Percentiles rank a stretch among this genome's conserved stretches.
phyloP scores from a whole-genome alignment of 2,329 filamentous ascomycete species.

The Sporothrix variecibatus region DNA sequence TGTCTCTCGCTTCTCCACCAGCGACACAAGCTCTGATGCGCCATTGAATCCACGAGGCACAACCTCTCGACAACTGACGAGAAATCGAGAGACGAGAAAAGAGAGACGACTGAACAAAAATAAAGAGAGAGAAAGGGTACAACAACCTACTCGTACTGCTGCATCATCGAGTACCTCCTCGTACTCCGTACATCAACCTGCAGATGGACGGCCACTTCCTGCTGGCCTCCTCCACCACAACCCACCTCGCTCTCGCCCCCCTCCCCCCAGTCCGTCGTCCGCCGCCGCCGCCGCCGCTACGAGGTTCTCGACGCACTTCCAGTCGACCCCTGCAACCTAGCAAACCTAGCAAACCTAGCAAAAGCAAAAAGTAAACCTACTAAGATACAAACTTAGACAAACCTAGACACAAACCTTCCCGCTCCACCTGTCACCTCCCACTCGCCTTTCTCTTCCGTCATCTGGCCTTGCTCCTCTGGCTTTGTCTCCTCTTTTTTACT shows the following conservation, averaged over 20 bases:
- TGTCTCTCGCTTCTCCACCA: conserved; percentile 16
- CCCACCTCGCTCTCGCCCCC: background rate
- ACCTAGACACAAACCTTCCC: background rate
- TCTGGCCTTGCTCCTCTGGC: conserved; percentile 8
- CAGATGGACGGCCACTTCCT: background rate
- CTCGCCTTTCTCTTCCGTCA: conserved; percentile 18
- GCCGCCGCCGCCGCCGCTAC: conserved; percentile 21
- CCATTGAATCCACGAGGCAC: conserved; percentile 22
- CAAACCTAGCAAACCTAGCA: conserved; percentile 1
- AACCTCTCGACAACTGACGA: background rate
- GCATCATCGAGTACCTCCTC: background rate
- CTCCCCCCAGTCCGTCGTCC: background rate
- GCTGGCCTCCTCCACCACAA: background rate
- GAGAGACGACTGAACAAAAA: background rate
- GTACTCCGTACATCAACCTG: background rate
- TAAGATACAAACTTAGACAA: background rate
- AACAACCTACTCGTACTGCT: background rate
- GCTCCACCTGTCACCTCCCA: conserved; percentile 17
- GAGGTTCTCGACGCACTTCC: conserved; percentile 8
- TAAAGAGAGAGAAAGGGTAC: background rate
- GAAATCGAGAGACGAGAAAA: background rate
- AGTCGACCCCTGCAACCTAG: conserved; percentile 16
- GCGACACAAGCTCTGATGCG: background rate
- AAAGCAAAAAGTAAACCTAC: conserved; percentile 1
- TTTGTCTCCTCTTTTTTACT: background rate